Conservation (phyloP, 345 rosid genomes). For the Brassica incana region DNA sequence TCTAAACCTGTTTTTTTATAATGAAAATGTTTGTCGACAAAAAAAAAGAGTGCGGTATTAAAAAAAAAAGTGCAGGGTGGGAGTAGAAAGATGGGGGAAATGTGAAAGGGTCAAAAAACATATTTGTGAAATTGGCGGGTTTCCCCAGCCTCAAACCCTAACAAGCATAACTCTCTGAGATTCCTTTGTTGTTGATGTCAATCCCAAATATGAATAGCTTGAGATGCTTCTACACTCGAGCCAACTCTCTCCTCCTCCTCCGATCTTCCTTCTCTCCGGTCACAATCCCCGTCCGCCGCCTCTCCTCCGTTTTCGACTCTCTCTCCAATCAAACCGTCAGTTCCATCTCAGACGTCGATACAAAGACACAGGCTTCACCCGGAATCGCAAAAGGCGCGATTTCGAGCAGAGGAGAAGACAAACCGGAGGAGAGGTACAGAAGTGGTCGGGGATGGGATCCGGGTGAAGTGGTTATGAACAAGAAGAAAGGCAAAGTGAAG, state of each 20-base stretch:
- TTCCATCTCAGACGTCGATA: constrained; percentile 2
- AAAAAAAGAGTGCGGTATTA: no score
- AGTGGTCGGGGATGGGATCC: constrained; percentile 22
- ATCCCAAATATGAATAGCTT: constrained; percentile 28
- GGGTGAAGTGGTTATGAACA: constrained; percentile 38
- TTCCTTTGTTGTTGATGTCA: background rate
- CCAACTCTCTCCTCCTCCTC: constrained; percentile 29
- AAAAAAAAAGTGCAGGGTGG: background rate
- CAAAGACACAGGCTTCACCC: background rate
- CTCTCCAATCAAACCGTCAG: constrained; percentile 6
- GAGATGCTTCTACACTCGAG: constrained; percentile 28
- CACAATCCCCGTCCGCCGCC: constrained; percentile 17
- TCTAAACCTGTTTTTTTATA: no score
- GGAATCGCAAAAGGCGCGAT: constrained; percentile 4
- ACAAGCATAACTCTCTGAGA: background rate
- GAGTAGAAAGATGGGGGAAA: background rate
- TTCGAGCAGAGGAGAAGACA: constrained; percentile 23
- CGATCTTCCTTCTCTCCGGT: constrained; percentile 8
- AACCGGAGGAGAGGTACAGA: constrained; percentile 22
- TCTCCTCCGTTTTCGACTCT: constrained; percentile 45
- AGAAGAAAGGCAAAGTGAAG: constrained; percentile 54
- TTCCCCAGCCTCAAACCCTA: background rate
- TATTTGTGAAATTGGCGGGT: background rate
- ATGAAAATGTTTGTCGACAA: no score
- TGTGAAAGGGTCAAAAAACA: background rate